Base-by-base conservation (phyloP, 257 asterid species). In the Capsicum baccatum region DNA sequence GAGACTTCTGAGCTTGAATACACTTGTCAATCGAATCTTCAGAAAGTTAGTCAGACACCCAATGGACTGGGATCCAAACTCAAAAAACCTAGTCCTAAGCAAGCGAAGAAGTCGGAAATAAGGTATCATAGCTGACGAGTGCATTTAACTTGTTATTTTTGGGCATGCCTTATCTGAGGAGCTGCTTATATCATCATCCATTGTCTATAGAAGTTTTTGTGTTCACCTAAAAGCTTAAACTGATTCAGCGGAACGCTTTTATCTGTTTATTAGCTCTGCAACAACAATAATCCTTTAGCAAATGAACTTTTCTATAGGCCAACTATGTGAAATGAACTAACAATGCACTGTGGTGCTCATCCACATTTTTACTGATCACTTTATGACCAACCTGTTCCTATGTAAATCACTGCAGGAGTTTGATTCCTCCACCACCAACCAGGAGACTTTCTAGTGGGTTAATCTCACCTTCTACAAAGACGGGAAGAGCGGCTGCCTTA, bases 1-100 rank as follows among this genome's bases (percentile, higher is more conserved):
- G 95, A 93, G 83, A 89, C 97, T 70, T 93, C 97, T 13, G 98
- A 96, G 88, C 80, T 85, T 3, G 97, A 95, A 44, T 88, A 87
- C 85, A 88, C 73, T 59, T 88, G 81, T 85, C 94, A 90, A 87
- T 79, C 83, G 9, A 88, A 68, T 69, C 87, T 83, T 88, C 84
- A 80, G 37, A 92, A 88, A 80, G 84, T 88, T 82, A 88, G 83
- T 68, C 86, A 80, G 83, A 63, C 83, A 57, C 84, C 94, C 16
- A 88, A 83, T 64, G 86, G 87, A 9, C 35, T 15, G 11, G 97
- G 74, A 66, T 86, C 94, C 15, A 92, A 92, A 85, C 60, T 88
- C 83, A 89, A 48, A 85, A 92, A 78, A 80, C 95, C 95, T 48
- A 85, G 89, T 82, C 92, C 91, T 13, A 92, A 85, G 88, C 89